Evolutionary conservation across 2,329 filamentous ascomycete genomes (phyloP), one percentile per base, ranked within the genome.

Genomic region (Rhytidhysteron rufulum): DNA sequence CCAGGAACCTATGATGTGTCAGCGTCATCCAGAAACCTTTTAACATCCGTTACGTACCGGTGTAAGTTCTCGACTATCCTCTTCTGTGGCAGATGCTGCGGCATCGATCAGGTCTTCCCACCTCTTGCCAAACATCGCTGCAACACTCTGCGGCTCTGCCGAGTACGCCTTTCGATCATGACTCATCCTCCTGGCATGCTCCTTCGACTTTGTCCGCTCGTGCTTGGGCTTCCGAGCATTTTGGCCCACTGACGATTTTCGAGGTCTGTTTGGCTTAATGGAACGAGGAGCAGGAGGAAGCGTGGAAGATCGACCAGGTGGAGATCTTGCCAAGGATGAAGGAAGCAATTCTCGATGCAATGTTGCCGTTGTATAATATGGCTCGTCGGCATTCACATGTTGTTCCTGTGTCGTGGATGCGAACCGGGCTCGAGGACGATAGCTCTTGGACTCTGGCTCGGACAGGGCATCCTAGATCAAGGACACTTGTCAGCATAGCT

Each of bases 101-200:
- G 91, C 91, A 66, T 96, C 90, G 50, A 97, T 94, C 45, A 97
- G 75, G 65, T 97, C 91, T 66, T 95, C 88, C 93, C 91, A 97
- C 56, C 91, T 79, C 70, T 93, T 95, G 50, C 88, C 89, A 67
- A 86, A 81, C 35, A 78, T 72, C 54, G 77, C 79, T 15, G 77
- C 86, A 44, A 86, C 84, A 16, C 80, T 82, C 41, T 84, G 79
- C 18, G 90, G 89, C 66, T 96, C 91, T 31, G 87, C 87, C 13
- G 88, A 95, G 51, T 86, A 79, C 41, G 88, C 87, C 68, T 95
- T 95, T 47, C 87, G 79, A 54, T 84, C 82, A 42, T 83, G 78
- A 57, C 85, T 84, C 49, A 88, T 73, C 47, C 85, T 78, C 70
- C 86, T 84, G 40, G 82, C 79, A 35, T 83, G 80, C 39, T 87